phyloP scores from a whole-genome alignment of 106 monocot species.

The Gastrodia elata region DNA sequence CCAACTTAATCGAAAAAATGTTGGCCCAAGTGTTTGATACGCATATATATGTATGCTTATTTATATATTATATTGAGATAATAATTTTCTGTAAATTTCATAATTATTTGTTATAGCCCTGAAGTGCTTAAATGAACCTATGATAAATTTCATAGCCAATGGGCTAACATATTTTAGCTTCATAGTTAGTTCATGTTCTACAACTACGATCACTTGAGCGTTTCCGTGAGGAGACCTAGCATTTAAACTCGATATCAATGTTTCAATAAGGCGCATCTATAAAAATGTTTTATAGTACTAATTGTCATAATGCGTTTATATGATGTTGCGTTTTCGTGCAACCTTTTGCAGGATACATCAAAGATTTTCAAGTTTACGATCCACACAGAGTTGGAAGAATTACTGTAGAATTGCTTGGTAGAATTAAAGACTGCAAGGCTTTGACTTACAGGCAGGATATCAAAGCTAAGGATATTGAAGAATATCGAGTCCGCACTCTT shows the following conservation, averaged over 20 bases:
- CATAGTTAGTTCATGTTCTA: background rate
- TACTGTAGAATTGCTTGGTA: conserved; percentile 82
- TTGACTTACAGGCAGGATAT: conserved; percentile 84
- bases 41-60: too few relatives aligned
- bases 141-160: background rate
- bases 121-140: background rate
- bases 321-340: too few relatives aligned
- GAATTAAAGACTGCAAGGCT: conserved; percentile 78
- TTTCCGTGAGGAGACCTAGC: background rate
- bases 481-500: conserved; percentile 56
- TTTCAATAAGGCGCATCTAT: background rate
- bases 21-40: too few relatives aligned
- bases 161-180: background rate
- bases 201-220: background rate
- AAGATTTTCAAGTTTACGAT: conserved; percentile 81
- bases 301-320: background rate
- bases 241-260: background rate
- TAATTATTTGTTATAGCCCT: too few relatives aligned
- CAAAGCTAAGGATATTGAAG: conserved; percentile 62
- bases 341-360: conserved; percentile 71
- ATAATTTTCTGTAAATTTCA: too few relatives aligned
- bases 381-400: conserved; percentile 84
- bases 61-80: too few relatives aligned
- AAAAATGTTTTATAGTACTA: background rate
- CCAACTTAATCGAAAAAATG: too few relatives aligned